Evolutionary conservation across 2,329 filamentous ascomycete species (phyloP), one percentile per base, ranked within the genome.

Genomic region (Botrytis sinoallii): DNA sequence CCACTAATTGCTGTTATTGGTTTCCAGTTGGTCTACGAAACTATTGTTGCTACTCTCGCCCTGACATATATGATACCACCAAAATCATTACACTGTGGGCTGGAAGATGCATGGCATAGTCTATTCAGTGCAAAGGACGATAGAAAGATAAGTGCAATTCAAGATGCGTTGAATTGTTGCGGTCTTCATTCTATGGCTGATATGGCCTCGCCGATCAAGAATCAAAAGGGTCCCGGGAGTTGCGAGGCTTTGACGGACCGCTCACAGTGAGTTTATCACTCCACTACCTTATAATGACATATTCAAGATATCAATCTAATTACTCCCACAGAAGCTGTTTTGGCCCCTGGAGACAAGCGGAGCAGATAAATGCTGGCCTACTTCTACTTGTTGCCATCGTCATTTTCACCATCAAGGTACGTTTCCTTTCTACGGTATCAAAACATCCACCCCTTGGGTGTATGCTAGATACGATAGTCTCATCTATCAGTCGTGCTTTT

Each of bases 101-200:
- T 93, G n/a, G 83, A 88, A 14, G 82, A 83, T 4, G 81, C 80
- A 57, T 93, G 91, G 91, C 82, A 84, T 76, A 75, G 74, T 4
- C 79, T 92, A 73, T 93, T 85, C 77, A 80, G 76, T 0, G 77
- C 78, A 0, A 88, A 90, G 74, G 84, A 92, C 72, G 84, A 75
- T 0, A 78, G 79, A 8, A 81, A 84, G 2, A 86, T 93, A 73
- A 83, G 85, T 60, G 81, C 82, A 2, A 90, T 94, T 69, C 92
- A 94, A 78, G 89, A 93, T 79, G 81, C 85, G 0, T 86, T 92
- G 46, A 79, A 86, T 12, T 94, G 92, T 82, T 94, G 92, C 77
- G 92, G 92, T 0, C 84, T 92, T 48, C 85, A 85, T 72, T 86
- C 84, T 7, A 79, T 88, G 42, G 81, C 79, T 44, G 90, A 94